Evolutionary conservation across 2,329 filamentous ascomycete genomes (phyloP).

Genomic region (Aspergillus tanneri): DNA sequence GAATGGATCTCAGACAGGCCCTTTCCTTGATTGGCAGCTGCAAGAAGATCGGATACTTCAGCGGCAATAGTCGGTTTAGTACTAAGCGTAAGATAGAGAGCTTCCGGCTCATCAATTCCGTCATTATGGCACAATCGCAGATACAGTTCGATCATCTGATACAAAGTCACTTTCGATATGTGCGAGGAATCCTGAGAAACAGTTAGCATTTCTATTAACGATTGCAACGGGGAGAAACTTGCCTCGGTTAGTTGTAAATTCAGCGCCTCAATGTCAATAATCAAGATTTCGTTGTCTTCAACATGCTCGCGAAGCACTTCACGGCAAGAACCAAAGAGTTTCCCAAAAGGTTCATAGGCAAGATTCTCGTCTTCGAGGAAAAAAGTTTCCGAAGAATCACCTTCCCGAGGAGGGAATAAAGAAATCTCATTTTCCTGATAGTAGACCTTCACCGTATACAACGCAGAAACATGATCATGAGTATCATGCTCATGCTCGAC

Average conservation of each 20-base stretch:
- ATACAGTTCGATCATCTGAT: constrained; percentile 60
- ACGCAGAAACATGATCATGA: constrained; percentile 12
- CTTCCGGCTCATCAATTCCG: constrained; percentile 51
- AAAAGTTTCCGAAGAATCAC: constrained; percentile 54
- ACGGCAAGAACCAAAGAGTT: constrained; percentile 59
- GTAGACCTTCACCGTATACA: constrained; percentile 54
- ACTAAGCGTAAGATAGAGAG: constrained; percentile 59
- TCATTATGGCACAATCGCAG: constrained; percentile 60
- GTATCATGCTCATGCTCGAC: constrained; percentile 10
- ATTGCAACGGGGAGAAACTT: constrained; percentile 28
- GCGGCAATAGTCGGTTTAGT: constrained; percentile 55
- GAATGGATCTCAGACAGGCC: constrained; percentile 53
- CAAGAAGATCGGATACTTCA: constrained; percentile 53
- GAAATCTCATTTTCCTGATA: constrained; percentile 58
- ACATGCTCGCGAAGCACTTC: constrained; percentile 56
- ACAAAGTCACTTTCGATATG: constrained; percentile 52
- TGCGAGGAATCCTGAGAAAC: constrained; percentile 49
- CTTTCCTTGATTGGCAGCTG: constrained; percentile 56
- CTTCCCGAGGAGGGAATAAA: constrained; percentile 57
- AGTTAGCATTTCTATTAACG: constrained; percentile 24
- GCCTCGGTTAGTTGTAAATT: constrained; percentile 60
- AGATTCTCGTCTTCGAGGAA: constrained; percentile 58
- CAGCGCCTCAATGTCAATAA: constrained; percentile 55
- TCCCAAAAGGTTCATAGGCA: constrained; percentile 52
- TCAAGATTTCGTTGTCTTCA: constrained; percentile 57